phyloP scores from a whole-genome alignment of 306 rosid species.

The Ziziphus jujuba region DNA sequence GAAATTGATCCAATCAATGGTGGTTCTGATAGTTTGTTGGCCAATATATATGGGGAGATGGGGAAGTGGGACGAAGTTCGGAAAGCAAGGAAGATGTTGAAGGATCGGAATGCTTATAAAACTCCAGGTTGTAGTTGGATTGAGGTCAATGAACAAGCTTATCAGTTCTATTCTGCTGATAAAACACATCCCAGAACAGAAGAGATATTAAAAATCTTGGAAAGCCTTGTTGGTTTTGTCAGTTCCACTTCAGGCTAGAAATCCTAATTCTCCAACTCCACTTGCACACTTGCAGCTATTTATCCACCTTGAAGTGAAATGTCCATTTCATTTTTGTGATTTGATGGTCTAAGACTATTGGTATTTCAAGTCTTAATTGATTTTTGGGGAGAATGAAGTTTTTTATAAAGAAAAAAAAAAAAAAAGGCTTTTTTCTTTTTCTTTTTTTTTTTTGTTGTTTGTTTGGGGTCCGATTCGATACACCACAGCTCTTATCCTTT shows the following conservation, averaged over 20 bases:
- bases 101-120: conserved; percentile 51
- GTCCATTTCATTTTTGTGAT: neutral
- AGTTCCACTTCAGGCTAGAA: neutral
- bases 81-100: conserved; percentile 50
- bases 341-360: no score
- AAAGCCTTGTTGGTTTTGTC: conserved; percentile 38
- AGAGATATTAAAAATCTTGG: conserved; percentile 50
- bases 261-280: neutral
- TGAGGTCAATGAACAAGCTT: conserved; percentile 61
- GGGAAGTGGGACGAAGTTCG: conserved; percentile 80
- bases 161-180: conserved; percentile 66
- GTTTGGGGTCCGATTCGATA: no score
- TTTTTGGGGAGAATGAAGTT: no score
- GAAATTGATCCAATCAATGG: conserved; percentile 71
- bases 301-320: neutral
- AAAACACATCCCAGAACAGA: conserved; percentile 51
- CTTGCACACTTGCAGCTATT: neutral
- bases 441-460: no score
- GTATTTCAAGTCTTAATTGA: no score
- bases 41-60: conserved; percentile 57
- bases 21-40: conserved; percentile 62
- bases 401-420: no score
- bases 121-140: conserved; percentile 89
- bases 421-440: no score
- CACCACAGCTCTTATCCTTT: no score